These are phyloP conservation scores for Boletellus ananiceps DNA, from an alignment of 768 basidiomycete species.

Conservation along the genomic window DNA sequence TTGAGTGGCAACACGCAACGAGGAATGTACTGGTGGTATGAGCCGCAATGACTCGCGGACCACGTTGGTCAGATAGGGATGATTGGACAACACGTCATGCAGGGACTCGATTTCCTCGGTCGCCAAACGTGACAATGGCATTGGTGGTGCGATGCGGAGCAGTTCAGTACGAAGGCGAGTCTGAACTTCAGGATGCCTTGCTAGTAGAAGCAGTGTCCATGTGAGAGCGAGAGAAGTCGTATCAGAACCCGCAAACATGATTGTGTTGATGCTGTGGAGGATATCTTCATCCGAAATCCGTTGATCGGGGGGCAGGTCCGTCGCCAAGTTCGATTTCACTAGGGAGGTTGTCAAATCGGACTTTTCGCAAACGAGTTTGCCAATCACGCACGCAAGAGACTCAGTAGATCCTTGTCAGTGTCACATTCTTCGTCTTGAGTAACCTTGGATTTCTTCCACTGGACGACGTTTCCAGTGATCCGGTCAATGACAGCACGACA, in stretches of 20 bases:
- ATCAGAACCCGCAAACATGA: conserved; percentile 89
- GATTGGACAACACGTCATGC: conserved; percentile 48
- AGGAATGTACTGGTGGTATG: conserved; percentile 76
- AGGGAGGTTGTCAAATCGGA: conserved; percentile 8
- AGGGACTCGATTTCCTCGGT: conserved; percentile 65
- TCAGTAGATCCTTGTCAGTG: conserved; percentile 67
- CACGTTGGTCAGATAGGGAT: conserved; percentile 75
- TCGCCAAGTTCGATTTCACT: conserved; percentile 84
- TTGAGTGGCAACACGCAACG: conserved; percentile 69
- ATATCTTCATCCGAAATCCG: conserved; percentile 87
- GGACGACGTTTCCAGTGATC: conserved; percentile 70
- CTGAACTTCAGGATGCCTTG: conserved; percentile 64
- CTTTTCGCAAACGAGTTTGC: background rate
- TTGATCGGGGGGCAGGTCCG: conserved; percentile 61
- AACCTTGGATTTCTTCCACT: conserved; percentile 74
- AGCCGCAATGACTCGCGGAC: conserved; percentile 72
- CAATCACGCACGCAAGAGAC: conserved; percentile 58
- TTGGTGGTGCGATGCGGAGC: conserved; percentile 38
- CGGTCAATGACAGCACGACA: conserved; percentile 61
- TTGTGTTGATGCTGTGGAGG: conserved; percentile 80
- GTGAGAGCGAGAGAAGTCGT: conserved; percentile 79
- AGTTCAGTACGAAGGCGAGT: conserved; percentile 68
- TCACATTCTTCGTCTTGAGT: conserved; percentile 53
- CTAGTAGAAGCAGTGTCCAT: conserved; percentile 78
- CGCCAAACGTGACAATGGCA: conserved; percentile 43